Evolutionary conservation across 2,329 filamentous ascomycete species (phyloP).

Genomic region (Colletotrichum sojae): DNA sequence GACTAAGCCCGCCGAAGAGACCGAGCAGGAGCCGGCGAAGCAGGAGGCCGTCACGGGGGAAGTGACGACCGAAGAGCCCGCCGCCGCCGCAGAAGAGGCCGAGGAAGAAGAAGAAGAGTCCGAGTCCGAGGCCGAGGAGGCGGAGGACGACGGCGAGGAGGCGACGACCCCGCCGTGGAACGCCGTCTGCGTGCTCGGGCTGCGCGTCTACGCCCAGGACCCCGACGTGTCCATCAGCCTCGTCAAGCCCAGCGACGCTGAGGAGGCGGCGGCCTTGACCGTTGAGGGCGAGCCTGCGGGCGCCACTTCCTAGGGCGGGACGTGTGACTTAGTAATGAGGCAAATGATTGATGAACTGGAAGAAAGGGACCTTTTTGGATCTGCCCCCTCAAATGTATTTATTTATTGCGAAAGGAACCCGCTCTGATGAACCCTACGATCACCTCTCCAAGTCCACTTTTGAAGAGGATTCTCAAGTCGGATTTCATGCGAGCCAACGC

Average conservation of each 20-base stretch:
- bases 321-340: background rate
- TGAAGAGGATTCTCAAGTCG: too few species aligned
- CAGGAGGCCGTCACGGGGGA: constrained; percentile 5
- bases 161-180: constrained; percentile 52
- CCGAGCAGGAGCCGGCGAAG: background rate
- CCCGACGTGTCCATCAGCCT: constrained; percentile 52
- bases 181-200: constrained; percentile 57
- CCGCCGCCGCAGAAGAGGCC: constrained; percentile 4
- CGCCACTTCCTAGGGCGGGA: constrained; percentile 42
- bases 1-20: constrained; percentile 8
- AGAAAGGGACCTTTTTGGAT: too few species aligned
- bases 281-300: constrained; percentile 48
- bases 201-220: constrained; percentile 56
- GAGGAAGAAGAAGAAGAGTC: constrained; percentile 33
- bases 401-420: too few species aligned
- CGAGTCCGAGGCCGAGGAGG: constrained; percentile 26
- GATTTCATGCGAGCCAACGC: too few species aligned
- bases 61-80: too few species aligned
- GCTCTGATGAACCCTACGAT: too few species aligned
- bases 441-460: too few species aligned
- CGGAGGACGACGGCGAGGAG: constrained; percentile 38
- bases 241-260: constrained; percentile 49
- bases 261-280: constrained; percentile 48
- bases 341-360: background rate
- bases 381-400: too few species aligned